phyloP scores from a whole-genome alignment of 768 basidiomycete genomes.

The Sistotremastrum suecicum region DNA sequence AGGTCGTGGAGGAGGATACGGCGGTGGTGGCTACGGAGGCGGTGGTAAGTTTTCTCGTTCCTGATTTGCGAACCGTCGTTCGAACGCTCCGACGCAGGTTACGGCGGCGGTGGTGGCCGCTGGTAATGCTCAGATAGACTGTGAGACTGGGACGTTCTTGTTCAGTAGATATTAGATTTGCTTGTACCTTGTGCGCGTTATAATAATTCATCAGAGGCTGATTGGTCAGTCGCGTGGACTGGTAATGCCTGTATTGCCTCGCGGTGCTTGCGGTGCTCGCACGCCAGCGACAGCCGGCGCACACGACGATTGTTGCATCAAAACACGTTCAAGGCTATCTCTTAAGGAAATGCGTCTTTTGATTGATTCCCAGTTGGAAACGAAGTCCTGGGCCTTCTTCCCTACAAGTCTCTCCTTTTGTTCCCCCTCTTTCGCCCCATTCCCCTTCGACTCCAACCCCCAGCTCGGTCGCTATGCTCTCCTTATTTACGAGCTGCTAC shows the following conservation, averaged over 20 bases:
- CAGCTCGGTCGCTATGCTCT: constrained; percentile 5
- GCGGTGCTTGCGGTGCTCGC: too few species aligned
- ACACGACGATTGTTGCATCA: too few species aligned
- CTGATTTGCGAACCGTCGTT: constrained; percentile 1
- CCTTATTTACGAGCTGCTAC: constrained; percentile 6
- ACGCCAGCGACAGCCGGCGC: too few species aligned
- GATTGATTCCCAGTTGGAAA: background rate
- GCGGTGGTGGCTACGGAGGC: constrained; percentile 7
- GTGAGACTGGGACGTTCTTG: background rate
- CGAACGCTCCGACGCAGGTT: background rate
- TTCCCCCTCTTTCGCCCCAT: background rate
- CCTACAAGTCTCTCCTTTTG: background rate
- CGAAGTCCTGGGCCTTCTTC: background rate
- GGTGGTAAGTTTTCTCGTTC: background rate
- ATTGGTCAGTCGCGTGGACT: background rate
- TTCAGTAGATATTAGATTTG: background rate
- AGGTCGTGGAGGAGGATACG: constrained; percentile 10
- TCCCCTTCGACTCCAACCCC: background rate
- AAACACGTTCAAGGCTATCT: too few species aligned
- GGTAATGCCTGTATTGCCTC: background rate
- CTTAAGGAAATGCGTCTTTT: too few species aligned
- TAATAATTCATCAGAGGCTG: background rate
- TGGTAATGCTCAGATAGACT: constrained; percentile 14
- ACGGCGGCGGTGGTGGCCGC: constrained; percentile 13
- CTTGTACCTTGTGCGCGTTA: background rate